A percentile compares a stretch with the other conserved stretches of the same genome.
These are phyloP conservation scores for Neurospora hispaniola DNA, from an alignment of 495 filamentous ascomycete genomes.

Conservation along the genomic window DNA sequence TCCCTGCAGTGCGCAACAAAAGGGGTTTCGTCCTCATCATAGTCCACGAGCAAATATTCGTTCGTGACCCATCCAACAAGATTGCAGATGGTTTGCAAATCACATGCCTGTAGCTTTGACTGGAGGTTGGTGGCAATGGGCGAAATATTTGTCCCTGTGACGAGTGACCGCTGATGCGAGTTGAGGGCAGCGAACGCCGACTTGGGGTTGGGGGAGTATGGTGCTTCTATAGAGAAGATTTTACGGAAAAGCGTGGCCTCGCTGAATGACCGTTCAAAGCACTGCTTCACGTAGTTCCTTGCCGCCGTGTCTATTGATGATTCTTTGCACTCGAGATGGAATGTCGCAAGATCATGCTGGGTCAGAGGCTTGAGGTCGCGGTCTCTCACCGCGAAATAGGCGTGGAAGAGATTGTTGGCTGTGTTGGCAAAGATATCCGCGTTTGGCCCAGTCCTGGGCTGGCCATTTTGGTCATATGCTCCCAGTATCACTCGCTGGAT, in stretches of 20 bases:
- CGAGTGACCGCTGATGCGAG: conserved; percentile 26
- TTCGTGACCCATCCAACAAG: conserved; percentile 72
- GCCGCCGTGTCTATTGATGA: conserved; percentile 33
- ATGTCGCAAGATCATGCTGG: conserved; percentile 42
- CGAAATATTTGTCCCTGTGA: conserved; percentile 35
- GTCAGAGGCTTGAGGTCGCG: conserved; percentile 43
- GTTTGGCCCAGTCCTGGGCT: conserved; percentile 41
- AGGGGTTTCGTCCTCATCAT: conserved; percentile 61
- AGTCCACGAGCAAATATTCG: conserved; percentile 63
- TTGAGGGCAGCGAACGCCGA: conserved; percentile 35
- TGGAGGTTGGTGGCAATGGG: conserved; percentile 37
- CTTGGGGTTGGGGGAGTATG: conserved; percentile 30
- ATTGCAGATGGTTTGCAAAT: conserved; percentile 53
- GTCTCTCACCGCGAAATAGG: conserved; percentile 32
- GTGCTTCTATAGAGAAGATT: conserved; percentile 39
- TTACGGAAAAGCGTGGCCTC: conserved; percentile 36
- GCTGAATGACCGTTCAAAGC: conserved; percentile 37
- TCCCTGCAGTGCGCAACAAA: conserved; percentile 62
- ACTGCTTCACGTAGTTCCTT: conserved; percentile 39
- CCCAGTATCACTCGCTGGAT: conserved; percentile 35
- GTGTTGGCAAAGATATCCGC: conserved; percentile 55
- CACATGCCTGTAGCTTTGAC: conserved; percentile 29
- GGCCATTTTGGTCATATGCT: conserved; percentile 52
- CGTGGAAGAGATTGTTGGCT: conserved; percentile 35
- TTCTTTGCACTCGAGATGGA: conserved; percentile 35